A percentile compares a stretch with the other conserved stretches of the same genome.
Conservation (phyloP, 768 basidiomycete species). For the Thelephora ganbajun region DNA sequence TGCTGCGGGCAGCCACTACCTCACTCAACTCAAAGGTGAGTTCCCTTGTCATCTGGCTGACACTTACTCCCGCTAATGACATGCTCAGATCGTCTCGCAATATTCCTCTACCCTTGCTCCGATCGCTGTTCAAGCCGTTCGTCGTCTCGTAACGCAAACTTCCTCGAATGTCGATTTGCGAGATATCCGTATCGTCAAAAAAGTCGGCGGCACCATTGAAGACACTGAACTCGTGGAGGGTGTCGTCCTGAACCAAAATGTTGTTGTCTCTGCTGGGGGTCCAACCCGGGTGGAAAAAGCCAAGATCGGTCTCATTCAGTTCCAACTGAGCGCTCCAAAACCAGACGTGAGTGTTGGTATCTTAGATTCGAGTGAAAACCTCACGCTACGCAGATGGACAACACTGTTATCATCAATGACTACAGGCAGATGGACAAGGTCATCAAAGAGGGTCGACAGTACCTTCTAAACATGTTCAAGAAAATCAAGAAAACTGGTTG, state of each 20-base stretch:
- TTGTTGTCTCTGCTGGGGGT: conserved; percentile 80
- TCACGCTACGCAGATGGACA: conserved; percentile 71
- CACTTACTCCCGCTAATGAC: not conserved
- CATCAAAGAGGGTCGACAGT: conserved; percentile 96
- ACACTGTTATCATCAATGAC: conserved; percentile 97
- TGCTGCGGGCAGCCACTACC: conserved; percentile 88
- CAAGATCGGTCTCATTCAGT: conserved; percentile 96
- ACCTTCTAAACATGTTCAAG: conserved; percentile 95
- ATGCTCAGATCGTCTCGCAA: conserved; percentile 85
- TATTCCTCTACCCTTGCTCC: conserved; percentile 97
- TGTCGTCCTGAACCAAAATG: conserved; percentile 94
- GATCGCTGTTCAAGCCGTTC: conserved; percentile 94
- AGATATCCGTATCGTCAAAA: conserved; percentile 94
- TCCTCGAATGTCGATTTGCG: conserved; percentile 94
- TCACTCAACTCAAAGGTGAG: conserved; percentile 89
- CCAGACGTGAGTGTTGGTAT: conserved; percentile 60
- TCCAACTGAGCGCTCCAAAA: conserved; percentile 95
- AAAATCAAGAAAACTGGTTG: conserved; percentile 99
- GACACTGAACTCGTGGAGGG: conserved; percentile 96
- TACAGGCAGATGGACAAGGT: conserved; percentile 99
- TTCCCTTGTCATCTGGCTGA: not conserved
- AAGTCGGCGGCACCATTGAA: conserved; percentile 97
- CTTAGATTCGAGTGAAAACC: conserved; percentile 5
- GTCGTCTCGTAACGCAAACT: conserved; percentile 73
- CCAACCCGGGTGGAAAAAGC: conserved; percentile 95